Conservation (phyloP, 2,329 filamentous ascomycete genomes). For the Fusarium sp. region DNA sequence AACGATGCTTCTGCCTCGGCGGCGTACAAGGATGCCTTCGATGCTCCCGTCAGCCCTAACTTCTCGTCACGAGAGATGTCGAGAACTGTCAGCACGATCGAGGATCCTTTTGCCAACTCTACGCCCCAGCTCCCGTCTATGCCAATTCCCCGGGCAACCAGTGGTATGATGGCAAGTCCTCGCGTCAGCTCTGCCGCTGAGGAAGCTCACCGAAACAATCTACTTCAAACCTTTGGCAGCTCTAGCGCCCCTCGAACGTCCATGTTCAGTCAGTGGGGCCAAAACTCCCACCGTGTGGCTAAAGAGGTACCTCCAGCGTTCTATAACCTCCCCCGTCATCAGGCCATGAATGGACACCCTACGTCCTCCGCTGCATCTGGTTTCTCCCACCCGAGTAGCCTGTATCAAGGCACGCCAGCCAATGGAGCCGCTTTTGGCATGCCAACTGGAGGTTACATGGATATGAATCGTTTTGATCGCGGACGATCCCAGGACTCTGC, state of each 20-base stretch:
- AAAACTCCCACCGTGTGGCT: constrained; percentile 41
- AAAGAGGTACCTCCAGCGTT: constrained; percentile 37
- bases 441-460: constrained; percentile 29
- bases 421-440: constrained; percentile 45
- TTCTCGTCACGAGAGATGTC: constrained; percentile 41
- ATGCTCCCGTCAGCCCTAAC: constrained; percentile 45
- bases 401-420: constrained; percentile 65
- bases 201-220: constrained; percentile 53
- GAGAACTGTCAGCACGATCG: constrained; percentile 38
- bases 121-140: constrained; percentile 37
- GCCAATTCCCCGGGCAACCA: constrained; percentile 24
- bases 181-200: constrained; percentile 45
- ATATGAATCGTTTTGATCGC: constrained; percentile 36
- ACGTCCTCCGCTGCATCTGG: constrained; percentile 52
- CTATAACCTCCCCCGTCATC: constrained; percentile 38
- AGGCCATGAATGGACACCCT: constrained; percentile 32
- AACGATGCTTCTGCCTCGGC: constrained; percentile 41
- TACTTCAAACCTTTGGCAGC: constrained; percentile 56
- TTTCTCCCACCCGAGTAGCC: constrained; percentile 67
- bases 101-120: constrained; percentile 55
- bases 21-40: constrained; percentile 50
- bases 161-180: constrained; percentile 41
- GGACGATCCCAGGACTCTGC: constrained; percentile 37
- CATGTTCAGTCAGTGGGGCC: constrained; percentile 52
- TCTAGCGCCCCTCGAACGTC: constrained; percentile 51